A percentile compares a stretch with the other conserved stretches of the same genome.
These are phyloP conservation scores for Scutellaria minor DNA, from an alignment of 257 asterid species.

Conservation along the genomic window DNA sequence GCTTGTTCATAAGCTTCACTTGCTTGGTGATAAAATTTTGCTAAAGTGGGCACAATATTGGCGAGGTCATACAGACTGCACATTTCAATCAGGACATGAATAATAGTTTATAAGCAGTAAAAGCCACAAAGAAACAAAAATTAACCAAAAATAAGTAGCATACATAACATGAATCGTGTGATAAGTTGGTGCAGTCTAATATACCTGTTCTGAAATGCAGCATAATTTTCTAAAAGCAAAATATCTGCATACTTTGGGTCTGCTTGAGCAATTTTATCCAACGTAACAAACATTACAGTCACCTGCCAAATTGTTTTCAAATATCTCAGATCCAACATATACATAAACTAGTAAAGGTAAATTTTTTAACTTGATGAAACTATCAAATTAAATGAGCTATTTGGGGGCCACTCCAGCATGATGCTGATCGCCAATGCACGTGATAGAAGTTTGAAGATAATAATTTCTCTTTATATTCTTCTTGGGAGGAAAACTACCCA, in stretches of 20 bases:
- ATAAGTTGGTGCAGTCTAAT: slow-evolving; percentile 14
- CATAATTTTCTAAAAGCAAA: slow-evolving; percentile 94
- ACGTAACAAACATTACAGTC: slow-evolving; percentile 90
- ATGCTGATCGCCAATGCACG: slow-evolving; percentile 12
- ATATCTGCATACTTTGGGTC: slow-evolving; percentile 88
- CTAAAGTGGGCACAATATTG: slow-evolving; percentile 91
- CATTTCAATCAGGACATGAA: slow-evolving; percentile 42
- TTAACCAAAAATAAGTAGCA: background rate
- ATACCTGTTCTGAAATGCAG: slow-evolving; percentile 99
- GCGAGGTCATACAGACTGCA: slow-evolving; percentile 98
- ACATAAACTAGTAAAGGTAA: slow-evolving; percentile 22
- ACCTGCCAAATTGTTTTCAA: slow-evolving; percentile 69
- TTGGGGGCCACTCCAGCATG: slow-evolving; percentile 21
- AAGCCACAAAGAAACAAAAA: background rate
- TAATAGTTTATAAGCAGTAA: slow-evolving; percentile 20
- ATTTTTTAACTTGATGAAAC: slow-evolving; percentile 2
- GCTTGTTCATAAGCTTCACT: slow-evolving; percentile 98
- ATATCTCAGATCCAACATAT: slow-evolving; percentile 31
- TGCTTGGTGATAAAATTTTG: slow-evolving; percentile 98
- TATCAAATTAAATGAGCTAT: slow-evolving; percentile 12
- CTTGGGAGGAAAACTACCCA: background rate
- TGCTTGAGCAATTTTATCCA: slow-evolving; percentile 95
- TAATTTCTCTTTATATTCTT: background rate
- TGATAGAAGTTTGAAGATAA: slow-evolving; percentile 8
- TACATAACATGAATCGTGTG: slow-evolving; percentile 19